These are phyloP conservation scores for Paxillus involutus DNA, from an alignment of 768 basidiomycete species.

Conservation along the genomic window DNA sequence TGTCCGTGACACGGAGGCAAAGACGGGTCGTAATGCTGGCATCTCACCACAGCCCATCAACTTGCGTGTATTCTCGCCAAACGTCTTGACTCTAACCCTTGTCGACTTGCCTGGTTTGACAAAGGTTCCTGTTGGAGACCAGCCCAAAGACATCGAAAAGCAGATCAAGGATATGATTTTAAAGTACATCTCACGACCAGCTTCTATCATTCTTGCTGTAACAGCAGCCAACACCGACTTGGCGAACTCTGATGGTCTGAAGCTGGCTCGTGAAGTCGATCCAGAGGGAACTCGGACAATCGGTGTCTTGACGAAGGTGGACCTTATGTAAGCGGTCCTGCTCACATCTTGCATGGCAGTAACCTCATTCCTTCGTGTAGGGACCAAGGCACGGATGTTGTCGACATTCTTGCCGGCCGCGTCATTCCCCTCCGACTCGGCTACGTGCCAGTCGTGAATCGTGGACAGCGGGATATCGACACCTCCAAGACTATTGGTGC, in stretches of 20 bases:
- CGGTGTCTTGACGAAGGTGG: constrained; percentile 97
- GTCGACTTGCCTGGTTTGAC: constrained; percentile 97
- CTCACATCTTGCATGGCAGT: background rate
- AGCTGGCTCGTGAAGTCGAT: constrained; percentile 95
- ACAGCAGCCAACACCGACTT: constrained; percentile 95
- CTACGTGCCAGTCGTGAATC: constrained; percentile 98
- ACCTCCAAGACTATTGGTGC: constrained; percentile 76
- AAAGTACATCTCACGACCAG: constrained; percentile 93
- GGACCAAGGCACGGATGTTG: constrained; percentile 97
- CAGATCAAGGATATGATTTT: constrained; percentile 96
- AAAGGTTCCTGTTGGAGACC: constrained; percentile 93
- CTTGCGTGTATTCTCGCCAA: constrained; percentile 94
- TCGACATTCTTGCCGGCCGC: constrained; percentile 96
- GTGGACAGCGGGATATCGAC: constrained; percentile 97
- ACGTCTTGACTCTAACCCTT: constrained; percentile 94
- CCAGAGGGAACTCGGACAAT: constrained; percentile 96
- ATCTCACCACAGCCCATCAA: constrained; percentile 98
- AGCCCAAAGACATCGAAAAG: constrained; percentile 95
- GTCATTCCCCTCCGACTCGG: constrained; percentile 95
- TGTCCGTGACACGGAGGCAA: constrained; percentile 93
- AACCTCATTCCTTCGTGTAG: constrained; percentile 39
- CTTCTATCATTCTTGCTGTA: constrained; percentile 95
- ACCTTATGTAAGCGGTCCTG: constrained; percentile 77
- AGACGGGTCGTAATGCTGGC: constrained; percentile 98
- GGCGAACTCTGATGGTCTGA: constrained; percentile 97